Base-by-base conservation (phyloP, 768 basidiomycete genomes). In the Filobasidium floriforme region DNA sequence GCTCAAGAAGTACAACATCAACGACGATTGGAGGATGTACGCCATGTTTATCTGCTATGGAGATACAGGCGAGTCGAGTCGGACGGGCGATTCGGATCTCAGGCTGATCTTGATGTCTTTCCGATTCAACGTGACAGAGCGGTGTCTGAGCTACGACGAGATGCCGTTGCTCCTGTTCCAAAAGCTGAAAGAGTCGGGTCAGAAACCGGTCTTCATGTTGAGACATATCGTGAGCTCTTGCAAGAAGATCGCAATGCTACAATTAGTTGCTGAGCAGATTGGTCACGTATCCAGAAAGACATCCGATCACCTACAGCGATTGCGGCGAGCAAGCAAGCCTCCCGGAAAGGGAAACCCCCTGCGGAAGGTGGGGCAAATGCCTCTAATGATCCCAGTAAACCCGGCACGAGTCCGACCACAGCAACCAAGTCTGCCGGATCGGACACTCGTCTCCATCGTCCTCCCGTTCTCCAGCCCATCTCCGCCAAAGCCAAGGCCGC, bases 11-110 rank as follows among this genome's bases (percentile, higher is more conserved):
- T 99, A 99, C 79, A 92, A 90, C 75, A 98, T 98, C 80, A 92
- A 94, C 78, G 96, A 98, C 70, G 93, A 90, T 77, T 99, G 96
- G 96, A 88, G 92, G 81, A 90, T 92, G 73, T 99, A 98, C 81
- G 96, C 96, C 32, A 89, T 99, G 88, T 99, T 99, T 80, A 98
- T 99, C 68, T 98, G 94, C 73, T 97, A 94, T 78, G 94, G 93
- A 12, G 87, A 88, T 62, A 82, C 92, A 61, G 91, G 93, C 92
- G 75, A 71, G 84, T 74, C 37, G 10, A 14, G 24, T 61, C 32
- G 5, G 32, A 85, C 66, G 87, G 86, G 72, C 86, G 87, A 69
- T 49, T 49, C 46, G 46, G 12, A 14, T 4, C 22, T 49, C 5
- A 49, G 3, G 46, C 46, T 14, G 46, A 49, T 18, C 4, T 14